Base-by-base conservation (phyloP, 2,329 filamentous ascomycete genomes). In the Calonectria fujianensis region DNA sequence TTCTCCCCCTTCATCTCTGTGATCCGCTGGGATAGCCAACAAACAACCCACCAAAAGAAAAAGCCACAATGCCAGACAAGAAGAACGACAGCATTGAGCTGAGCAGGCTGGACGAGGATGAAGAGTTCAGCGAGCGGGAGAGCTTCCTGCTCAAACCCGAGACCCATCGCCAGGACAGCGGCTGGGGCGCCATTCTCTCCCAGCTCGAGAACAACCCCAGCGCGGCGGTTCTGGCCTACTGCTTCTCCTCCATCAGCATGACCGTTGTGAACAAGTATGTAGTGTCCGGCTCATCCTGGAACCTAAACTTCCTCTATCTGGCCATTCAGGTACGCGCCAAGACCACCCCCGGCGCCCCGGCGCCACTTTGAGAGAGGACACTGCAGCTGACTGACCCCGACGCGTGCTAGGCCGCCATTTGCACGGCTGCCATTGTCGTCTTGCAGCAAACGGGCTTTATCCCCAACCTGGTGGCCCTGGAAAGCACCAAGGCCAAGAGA, bases 191-290 rank as follows among this genome's bases (percentile, higher is more conserved):
- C 77, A 77, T 29, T 76, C 76, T 57, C 78, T 76, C 54, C 57
- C 87, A 88, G 80, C 84, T 95, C 76, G 90, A 93, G 81, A 95
- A 96, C 86, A 97, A 92, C 85, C 95, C 96, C 18, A 88, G 91
- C 59, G 84, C 97, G 61, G 96, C 96, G 31, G 94, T 99, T 81
- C 84, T 98, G 78, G 92, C 95, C 63, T 99, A 99, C 89, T 99
- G 97, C 86, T 89, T 94, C 82, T 95, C 96, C 69, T 98, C 96
- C 20, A 99, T 99, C 84, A 91, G 96, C 85, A 99, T 99, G 97
- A 99, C 97, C 10, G 95, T 98, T 20, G 97, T 97, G 85, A 99
- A 99, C 89, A 99, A 99, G 90, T 99, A 97, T 85, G 96, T 98
- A 76, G 92, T 99, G 59, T 98, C 95, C 11, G 97, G 97, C 74